Conservation (phyloP, 345 rosid species). For the Eucalyptus decipiens region DNA sequence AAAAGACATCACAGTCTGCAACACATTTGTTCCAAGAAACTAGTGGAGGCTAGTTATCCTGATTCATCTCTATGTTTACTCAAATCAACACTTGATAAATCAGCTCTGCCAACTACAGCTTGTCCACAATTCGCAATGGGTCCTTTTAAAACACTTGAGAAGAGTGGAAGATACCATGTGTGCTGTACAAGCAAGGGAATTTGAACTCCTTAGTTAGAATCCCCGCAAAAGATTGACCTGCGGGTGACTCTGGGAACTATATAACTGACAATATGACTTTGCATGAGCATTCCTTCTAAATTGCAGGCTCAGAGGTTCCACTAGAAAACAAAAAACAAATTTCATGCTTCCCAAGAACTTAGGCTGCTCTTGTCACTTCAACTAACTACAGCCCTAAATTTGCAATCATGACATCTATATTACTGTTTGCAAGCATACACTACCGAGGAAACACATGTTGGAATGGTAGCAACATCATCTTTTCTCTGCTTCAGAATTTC, state of each 20-base stretch:
- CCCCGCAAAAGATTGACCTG: background rate
- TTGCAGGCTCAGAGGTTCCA: background rate
- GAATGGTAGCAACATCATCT: constrained; percentile 30
- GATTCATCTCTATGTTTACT: background rate
- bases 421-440: background rate
- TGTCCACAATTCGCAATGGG: background rate
- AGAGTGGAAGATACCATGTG: background rate
- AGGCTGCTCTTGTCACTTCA: background rate
- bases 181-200: background rate
- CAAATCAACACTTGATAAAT: background rate
- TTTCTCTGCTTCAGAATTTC: constrained; percentile 32
- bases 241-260: background rate
- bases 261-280: background rate
- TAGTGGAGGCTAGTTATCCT: background rate
- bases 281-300: background rate
- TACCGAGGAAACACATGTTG: constrained; percentile 61
- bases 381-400: background rate
- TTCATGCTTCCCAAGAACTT: background rate
- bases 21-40: background rate
- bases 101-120: background rate
- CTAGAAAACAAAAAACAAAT: background rate
- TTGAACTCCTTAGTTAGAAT: background rate
- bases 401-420: background rate
- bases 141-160: background rate
- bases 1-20: background rate